Percentiles rank a stretch among this genome's conserved stretches.
Evolutionary conservation across 1,284 basidiomycete genomes (phyloP).

Genomic region (Boletus hoseneyae): DNA sequence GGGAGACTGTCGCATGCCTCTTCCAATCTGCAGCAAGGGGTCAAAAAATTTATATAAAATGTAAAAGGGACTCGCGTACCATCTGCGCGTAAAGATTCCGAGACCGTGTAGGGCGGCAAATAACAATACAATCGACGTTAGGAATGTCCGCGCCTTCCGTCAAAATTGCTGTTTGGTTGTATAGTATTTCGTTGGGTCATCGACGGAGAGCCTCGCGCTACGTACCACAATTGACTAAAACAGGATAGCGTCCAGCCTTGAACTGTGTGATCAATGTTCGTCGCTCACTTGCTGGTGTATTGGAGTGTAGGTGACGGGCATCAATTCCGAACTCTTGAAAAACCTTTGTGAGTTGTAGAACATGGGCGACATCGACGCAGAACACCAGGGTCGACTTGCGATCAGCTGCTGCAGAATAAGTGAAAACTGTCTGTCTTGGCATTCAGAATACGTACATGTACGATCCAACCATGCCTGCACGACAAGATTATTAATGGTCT

Average conservation of each 20-base stretch:
- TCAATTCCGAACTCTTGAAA: constrained; percentile 83
- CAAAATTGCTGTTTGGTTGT: constrained; percentile 62
- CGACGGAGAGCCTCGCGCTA: constrained; percentile 5
- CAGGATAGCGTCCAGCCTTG: constrained; percentile 71
- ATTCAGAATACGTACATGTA: constrained; percentile 48
- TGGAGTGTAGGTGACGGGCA: constrained; percentile 78
- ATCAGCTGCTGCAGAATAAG: constrained; percentile 36
- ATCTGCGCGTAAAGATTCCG: constrained; percentile 92
- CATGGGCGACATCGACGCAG: constrained; percentile 84
- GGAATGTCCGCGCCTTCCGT: constrained; percentile 92
- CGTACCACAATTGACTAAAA: constrained; percentile 89
- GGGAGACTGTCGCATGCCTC: constrained; percentile 87
- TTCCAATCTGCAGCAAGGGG: constrained; percentile 66
- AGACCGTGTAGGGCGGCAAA: constrained; percentile 86
- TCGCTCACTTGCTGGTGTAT: constrained; percentile 67
- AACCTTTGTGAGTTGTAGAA: constrained; percentile 68
- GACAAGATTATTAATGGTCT: constrained; percentile 70
- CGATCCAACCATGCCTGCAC: constrained; percentile 81
- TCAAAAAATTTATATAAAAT: background rate
- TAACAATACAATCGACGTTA: constrained; percentile 87
- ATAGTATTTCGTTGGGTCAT: background rate
- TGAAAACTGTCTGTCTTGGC: constrained; percentile 1
- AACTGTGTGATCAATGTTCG: constrained; percentile 69
- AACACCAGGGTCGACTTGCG: constrained; percentile 90
- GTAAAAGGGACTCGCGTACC: constrained; percentile 44